phyloP scores from a whole-genome alignment of 2,329 filamentous ascomycete genomes.

The Fulvia fulva region DNA sequence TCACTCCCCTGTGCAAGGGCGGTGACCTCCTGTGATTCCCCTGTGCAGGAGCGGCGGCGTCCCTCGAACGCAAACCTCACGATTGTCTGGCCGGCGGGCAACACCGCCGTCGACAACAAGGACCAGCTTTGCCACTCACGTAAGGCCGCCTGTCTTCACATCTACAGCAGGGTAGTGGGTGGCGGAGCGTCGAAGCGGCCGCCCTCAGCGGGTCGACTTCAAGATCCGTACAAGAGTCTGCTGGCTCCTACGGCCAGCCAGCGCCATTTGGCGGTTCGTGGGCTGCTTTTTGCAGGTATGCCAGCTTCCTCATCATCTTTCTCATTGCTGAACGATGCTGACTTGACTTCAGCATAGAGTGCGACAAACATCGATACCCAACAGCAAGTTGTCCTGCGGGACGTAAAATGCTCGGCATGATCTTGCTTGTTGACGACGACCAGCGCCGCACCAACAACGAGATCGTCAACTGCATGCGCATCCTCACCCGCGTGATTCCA shows the following conservation, averaged over 20 bases:
- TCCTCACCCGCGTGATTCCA: slow-evolving; percentile 83
- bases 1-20: background rate
- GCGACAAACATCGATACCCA: background rate
- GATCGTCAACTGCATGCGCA: slow-evolving; percentile 90
- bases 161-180: background rate
- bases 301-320: too few species aligned
- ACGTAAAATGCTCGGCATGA: background rate
- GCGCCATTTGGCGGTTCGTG: too few species aligned
- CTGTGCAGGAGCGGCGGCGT: background rate
- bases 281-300: too few species aligned
- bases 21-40: background rate
- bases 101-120: background rate
- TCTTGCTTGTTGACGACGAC: slow-evolving; percentile 43
- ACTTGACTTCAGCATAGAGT: too few species aligned
- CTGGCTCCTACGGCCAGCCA: too few species aligned
- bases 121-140: background rate
- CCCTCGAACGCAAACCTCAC: background rate
- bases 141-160: background rate
- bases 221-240: background rate
- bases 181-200: background rate
- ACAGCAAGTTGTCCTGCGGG: background rate
- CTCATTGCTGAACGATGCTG: too few species aligned
- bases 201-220: background rate
- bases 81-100: background rate
- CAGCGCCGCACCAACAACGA: slow-evolving; percentile 79